These are phyloP conservation scores for Escovopsis sp. DNA, from an alignment of 2,329 filamentous ascomycete species.

Conservation along the genomic window DNA sequence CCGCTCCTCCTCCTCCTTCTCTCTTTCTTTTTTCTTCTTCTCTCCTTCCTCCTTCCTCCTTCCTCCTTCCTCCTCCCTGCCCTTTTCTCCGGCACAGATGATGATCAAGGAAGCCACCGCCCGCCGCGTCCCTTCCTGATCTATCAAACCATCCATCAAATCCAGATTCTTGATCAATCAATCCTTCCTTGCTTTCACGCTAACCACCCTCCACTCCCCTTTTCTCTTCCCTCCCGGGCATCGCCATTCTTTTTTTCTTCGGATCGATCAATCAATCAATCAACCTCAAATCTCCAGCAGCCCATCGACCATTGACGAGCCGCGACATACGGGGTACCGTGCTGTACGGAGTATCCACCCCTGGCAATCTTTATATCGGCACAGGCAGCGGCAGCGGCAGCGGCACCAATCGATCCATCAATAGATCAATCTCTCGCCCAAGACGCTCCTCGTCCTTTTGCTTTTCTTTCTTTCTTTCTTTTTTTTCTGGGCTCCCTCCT, in stretches of 20 bases:
- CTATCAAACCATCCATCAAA: not conserved
- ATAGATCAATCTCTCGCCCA: too few relatives aligned
- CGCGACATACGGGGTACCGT: too few relatives aligned
- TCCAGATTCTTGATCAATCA: not conserved
- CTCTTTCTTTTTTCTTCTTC: slow-evolving; percentile 1
- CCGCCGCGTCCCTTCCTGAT: not conserved
- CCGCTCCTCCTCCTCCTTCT: too few relatives aligned
- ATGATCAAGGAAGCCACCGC: not conserved
- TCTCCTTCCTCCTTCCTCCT: not conserved
- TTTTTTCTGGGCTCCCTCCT: not conserved
- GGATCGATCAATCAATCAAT: not conserved
- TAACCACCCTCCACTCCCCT: too few relatives aligned
- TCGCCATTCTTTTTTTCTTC: not conserved
- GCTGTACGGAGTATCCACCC: too few relatives aligned
- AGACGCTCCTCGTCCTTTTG: not conserved
- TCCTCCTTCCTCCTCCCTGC: not conserved
- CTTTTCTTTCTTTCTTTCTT: too few relatives aligned
- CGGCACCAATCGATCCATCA: too few relatives aligned
- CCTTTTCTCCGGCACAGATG: not conserved
- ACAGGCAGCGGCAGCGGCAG: too few relatives aligned
- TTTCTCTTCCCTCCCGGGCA: not conserved
- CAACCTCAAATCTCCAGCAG: not conserved
- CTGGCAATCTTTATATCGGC: too few relatives aligned
- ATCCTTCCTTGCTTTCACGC: too few relatives aligned
- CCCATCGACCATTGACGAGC: too few relatives aligned